Base-by-base conservation (phyloP, 139 green algal species). In the Coccomyxa sp. region DNA sequence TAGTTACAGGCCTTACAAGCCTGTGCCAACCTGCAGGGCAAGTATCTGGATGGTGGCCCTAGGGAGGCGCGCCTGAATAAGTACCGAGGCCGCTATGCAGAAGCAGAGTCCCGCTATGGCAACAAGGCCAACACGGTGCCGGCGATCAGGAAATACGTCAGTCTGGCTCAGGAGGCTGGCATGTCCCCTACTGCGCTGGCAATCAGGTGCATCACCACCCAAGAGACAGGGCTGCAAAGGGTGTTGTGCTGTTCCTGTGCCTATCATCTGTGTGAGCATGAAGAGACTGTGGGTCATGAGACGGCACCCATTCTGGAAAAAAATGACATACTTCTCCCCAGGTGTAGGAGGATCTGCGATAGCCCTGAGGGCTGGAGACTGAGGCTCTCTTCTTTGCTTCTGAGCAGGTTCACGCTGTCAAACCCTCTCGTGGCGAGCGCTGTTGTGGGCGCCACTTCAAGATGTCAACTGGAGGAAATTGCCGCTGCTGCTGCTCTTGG, bases 81-180 rank as follows among this genome's bases (percentile, higher is more conserved):
- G 68, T 97, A 97, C 87, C 86, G 78, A n/a, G 88, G 88, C 10
- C 74, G 90, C 33, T 96, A 95, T 79, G 90, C 90, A n/a, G 92
- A 96, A 74, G 91, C 87, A 1, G 92, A 95, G 78, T 88, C 79
- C n/a, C 83, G 93, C 9, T 97, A 97, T 76, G 90, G 89, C 6
- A 85, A 84, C n/a, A 89, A 86, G 37, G 87, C 88, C 37, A 93
- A 91, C 70, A 86, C 95, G 1, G 34, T 10, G 8, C 77, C 83
- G 39, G 93, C 93, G 6, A 79, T 92, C 6, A 33, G 39, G 4
- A 84, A 73, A 18, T 97, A 97, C 83, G 80, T 78, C 18, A 8
- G 44, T 1, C 41, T 97, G 29, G 94, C 94, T 0, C 16, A 36
- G 5, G n/a, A 82, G 27, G 70, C 39, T 31, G 88, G 91, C 29